Evolutionary conservation across 2,329 filamentous ascomycete genomes (phyloP).

Genomic region (Coniosporium tulheliwenetii): DNA sequence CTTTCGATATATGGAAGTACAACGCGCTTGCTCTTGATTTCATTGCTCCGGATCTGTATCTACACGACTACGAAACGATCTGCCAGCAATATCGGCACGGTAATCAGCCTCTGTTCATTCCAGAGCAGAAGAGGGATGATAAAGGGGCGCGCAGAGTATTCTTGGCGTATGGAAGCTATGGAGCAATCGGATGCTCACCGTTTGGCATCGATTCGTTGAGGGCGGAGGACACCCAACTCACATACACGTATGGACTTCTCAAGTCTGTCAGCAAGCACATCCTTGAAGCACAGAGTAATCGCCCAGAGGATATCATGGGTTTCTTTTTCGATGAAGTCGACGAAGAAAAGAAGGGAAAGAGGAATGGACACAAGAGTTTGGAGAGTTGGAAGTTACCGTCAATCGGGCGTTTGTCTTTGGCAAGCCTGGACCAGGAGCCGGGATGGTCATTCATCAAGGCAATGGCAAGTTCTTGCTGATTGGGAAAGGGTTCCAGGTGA

Average conservation of each 20-base stretch:
- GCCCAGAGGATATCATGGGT: constrained; percentile 16
- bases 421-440: constrained; percentile 22
- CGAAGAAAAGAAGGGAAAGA: constrained; percentile 4
- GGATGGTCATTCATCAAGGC: constrained; percentile 26
- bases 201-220: constrained; percentile 6
- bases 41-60: too few species aligned
- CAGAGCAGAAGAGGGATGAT: constrained; percentile 35
- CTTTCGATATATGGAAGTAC: constrained; percentile 29
- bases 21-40: constrained; percentile 29
- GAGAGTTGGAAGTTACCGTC: constrained; percentile 21
- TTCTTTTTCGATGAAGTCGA: constrained; percentile 27
- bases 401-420: constrained; percentile 31
- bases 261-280: constrained; percentile 17
- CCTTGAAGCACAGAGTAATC: constrained; percentile 23
- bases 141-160: constrained; percentile 27
- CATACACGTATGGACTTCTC: constrained; percentile 25
- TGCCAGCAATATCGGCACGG: constrained; percentile 29
- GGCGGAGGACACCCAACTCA: constrained; percentile 16
- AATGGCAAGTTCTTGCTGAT: constrained; percentile 16
- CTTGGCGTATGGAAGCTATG: constrained; percentile 25
- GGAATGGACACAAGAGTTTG: constrained; percentile 9
- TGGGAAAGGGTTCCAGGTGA: too few species aligned
- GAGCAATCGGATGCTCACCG: constrained; percentile 28
- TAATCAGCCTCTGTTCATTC: constrained; percentile 33
- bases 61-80: constrained; percentile 15